Evolutionary conservation across 1,139 yeast genomes (phyloP).

Genomic region (Candida tetrigidarum): DNA sequence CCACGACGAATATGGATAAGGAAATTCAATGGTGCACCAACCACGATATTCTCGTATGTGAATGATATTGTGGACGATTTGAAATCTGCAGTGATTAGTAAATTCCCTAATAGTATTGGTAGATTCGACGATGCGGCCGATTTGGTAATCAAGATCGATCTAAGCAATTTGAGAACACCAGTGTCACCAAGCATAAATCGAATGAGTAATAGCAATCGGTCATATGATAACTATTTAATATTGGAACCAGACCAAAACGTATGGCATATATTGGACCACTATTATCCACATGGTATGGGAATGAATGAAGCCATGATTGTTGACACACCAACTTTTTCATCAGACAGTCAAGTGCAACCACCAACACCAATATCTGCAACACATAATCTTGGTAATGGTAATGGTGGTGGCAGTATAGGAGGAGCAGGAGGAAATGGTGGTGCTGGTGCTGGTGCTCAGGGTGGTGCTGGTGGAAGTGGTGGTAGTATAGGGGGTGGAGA

Average conservation of each 20-base stretch:
- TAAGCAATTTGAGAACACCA: slow-evolving; percentile 14
- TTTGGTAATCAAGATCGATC: slow-evolving; percentile 46
- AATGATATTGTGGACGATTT: slow-evolving; percentile 74
- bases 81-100: slow-evolving; percentile 59
- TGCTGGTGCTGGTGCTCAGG: not conserved
- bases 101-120: slow-evolving; percentile 74
- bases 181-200: slow-evolving; percentile 10
- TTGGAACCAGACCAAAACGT: slow-evolving; percentile 71
- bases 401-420: not conserved
- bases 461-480: not conserved
- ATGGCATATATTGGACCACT: slow-evolving; percentile 59
- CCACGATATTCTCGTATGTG: slow-evolving; percentile 61
- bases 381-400: not conserved
- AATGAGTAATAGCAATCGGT: slow-evolving; percentile 1
- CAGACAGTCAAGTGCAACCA: slow-evolving; percentile 7
- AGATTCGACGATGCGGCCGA: slow-evolving; percentile 73
- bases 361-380: slow-evolving; percentile 3
- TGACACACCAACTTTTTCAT: slow-evolving; percentile 29
- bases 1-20: slow-evolving; percentile 66
- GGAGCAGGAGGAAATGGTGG: too few relatives aligned
- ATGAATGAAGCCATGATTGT: slow-evolving; percentile 70
- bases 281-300: slow-evolving; percentile 70
- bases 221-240: slow-evolving; percentile 22
- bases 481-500: not conserved
- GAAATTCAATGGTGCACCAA: slow-evolving; percentile 61